Percentiles rank a stretch among this genome's conserved stretches.
Conservation (phyloP, 257 asterid genomes). For the Solanum chmielewskii region DNA sequence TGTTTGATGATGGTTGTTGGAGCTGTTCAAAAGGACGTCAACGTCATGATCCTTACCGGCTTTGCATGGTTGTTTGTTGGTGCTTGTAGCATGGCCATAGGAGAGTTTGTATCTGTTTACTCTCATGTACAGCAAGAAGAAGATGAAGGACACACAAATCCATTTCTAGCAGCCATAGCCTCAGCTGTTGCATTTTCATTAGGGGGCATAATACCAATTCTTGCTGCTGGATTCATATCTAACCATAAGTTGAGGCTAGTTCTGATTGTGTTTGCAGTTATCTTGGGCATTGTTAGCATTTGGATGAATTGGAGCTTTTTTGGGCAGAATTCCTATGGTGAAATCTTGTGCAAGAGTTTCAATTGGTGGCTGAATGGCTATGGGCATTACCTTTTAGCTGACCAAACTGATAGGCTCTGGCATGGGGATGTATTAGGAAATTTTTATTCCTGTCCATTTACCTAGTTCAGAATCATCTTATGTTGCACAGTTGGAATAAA, state of each 20-base stretch:
- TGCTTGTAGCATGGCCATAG: constrained; percentile 75
- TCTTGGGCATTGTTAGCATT: constrained; percentile 38
- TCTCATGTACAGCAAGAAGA: constrained; percentile 16
- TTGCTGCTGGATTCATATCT: constrained; percentile 42
- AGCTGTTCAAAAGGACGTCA: constrained; percentile 37
- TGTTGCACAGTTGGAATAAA: neutral
- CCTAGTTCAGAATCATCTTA: neutral
- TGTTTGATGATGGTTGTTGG: constrained; percentile 69
- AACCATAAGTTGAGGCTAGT: constrained; percentile 30
- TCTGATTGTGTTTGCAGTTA: constrained; percentile 36
- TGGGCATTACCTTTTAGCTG: constrained; percentile 61
- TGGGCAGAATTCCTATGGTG: constrained; percentile 30
- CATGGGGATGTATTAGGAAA: neutral
- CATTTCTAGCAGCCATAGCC: constrained; percentile 49
- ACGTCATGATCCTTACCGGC: constrained; percentile 47
- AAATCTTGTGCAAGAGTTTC: constrained; percentile 40
- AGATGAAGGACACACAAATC: constrained; percentile 27
- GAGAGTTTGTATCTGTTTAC: constrained; percentile 56
- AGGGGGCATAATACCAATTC: constrained; percentile 58
- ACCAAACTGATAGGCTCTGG: constrained; percentile 2
- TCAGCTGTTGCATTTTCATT: constrained; percentile 47
- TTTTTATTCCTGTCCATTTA: neutral
- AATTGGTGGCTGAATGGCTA: constrained; percentile 72
- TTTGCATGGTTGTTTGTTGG: constrained; percentile 58
- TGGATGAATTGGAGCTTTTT: constrained; percentile 44